A percentile compares a stretch with the other conserved stretches of the same genome.
Evolutionary conservation across 2,329 filamentous ascomycete species (phyloP).

Genomic region (Tolypocladium nubicola): DNA sequence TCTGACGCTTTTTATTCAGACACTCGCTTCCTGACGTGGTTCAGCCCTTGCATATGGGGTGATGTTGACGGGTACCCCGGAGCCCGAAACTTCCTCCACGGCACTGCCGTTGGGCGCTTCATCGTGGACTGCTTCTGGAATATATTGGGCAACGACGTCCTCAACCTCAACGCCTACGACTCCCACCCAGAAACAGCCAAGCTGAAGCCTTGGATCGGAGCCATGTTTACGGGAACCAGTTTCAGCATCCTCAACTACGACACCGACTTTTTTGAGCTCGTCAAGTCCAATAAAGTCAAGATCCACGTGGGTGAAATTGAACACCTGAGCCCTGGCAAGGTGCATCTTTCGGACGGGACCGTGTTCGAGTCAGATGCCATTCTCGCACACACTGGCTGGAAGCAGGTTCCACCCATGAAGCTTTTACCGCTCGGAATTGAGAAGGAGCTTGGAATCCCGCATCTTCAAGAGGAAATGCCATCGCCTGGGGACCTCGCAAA

Average conservation of each 20-base stretch:
- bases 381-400: slow-evolving; percentile 50
- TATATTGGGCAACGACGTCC: slow-evolving; percentile 44
- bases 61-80: slow-evolving; percentile 47
- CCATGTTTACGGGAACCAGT: slow-evolving; percentile 42
- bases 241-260: slow-evolving; percentile 52
- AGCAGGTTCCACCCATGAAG: slow-evolving; percentile 37
- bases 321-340: slow-evolving; percentile 29
- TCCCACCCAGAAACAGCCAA: slow-evolving; percentile 40
- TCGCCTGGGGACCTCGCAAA: slow-evolving; percentile 21
- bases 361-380: slow-evolving; percentile 38
- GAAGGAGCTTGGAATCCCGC: slow-evolving; percentile 37
- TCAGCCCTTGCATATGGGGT: slow-evolving; percentile 66
- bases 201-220: slow-evolving; percentile 39
- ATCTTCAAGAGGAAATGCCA: slow-evolving; percentile 12
- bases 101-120: slow-evolving; percentile 42
- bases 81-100: slow-evolving; percentile 45
- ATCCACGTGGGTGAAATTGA: slow-evolving; percentile 43
- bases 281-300: slow-evolving; percentile 38
- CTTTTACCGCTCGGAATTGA: slow-evolving; percentile 39
- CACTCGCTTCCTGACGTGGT: slow-evolving; percentile 60
- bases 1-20: slow-evolving; percentile 26
- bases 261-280: slow-evolving; percentile 44
- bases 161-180: slow-evolving; percentile 42
- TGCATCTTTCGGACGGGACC: slow-evolving; percentile 40
- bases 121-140: slow-evolving; percentile 48